phyloP scores from a whole-genome alignment of 2,329 filamentous ascomycete species.

The Trichoderma pleuroti region DNA sequence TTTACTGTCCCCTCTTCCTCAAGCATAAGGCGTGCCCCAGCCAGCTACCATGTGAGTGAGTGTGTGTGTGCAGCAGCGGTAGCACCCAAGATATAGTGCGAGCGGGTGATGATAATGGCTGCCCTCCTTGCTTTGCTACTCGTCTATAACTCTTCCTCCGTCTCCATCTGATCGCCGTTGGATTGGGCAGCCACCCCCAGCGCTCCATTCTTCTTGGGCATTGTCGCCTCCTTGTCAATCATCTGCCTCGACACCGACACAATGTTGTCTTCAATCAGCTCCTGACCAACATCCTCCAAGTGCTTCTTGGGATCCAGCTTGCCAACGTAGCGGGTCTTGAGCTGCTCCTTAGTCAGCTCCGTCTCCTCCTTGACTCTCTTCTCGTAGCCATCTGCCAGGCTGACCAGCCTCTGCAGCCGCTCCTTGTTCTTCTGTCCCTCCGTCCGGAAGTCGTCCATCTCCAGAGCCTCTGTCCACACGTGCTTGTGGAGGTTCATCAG shows the following conservation, averaged over 20 bases:
- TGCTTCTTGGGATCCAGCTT: constrained; percentile 99
- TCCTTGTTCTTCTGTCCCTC: constrained; percentile 87
- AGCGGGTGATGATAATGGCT: not conserved
- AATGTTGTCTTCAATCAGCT: constrained; percentile 98
- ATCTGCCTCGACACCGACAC: constrained; percentile 97
- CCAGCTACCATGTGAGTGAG: not conserved
- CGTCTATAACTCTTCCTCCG: constrained; percentile 48
- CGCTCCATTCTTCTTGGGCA: constrained; percentile 65
- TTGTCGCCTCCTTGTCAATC: constrained; percentile 98
- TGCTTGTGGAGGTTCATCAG: constrained; percentile 99
- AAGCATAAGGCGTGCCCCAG: constrained; percentile 20
- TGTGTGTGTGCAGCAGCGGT: not conserved
- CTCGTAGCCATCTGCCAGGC: constrained; percentile 91
- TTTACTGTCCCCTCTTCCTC: constrained; percentile 27
- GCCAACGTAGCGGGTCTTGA: constrained; percentile 98
- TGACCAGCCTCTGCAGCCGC: constrained; percentile 80
- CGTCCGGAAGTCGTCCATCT: constrained; percentile 92
- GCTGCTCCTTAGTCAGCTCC: constrained; percentile 91
- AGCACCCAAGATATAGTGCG: not conserved
- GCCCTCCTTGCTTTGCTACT: constrained; percentile 21
- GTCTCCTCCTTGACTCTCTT: constrained; percentile 99
- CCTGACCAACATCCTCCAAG: constrained; percentile 91
- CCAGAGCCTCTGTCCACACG: constrained; percentile 94
- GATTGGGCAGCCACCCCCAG: constrained; percentile 45
- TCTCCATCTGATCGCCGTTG: constrained; percentile 65